These are phyloP conservation scores for Leucocoprinus leucothites DNA, from an alignment of 768 basidiomycete species.

Conservation along the genomic window DNA sequence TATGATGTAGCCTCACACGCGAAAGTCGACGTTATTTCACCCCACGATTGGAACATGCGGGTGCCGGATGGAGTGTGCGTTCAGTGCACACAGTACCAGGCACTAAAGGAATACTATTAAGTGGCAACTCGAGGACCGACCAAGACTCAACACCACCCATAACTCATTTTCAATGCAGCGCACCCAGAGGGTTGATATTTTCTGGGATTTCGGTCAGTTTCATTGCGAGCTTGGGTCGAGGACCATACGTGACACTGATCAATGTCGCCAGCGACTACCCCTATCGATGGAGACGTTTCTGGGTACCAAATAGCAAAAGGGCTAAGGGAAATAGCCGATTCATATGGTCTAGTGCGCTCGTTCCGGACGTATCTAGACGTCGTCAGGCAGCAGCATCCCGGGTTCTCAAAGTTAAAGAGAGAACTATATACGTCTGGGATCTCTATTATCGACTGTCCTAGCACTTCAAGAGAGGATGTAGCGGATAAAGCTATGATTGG, in stretches of 20 bases:
- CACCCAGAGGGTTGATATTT: constrained; percentile 28
- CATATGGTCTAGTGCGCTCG: constrained; percentile 42
- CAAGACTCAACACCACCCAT: not conserved
- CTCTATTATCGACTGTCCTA: constrained; percentile 37
- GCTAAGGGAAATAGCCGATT: constrained; percentile 41
- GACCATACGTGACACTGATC: not conserved
- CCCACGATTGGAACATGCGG: too few species aligned
- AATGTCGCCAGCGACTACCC: constrained; percentile 32
- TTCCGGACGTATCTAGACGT: constrained; percentile 57
- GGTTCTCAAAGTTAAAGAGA: constrained; percentile 25
- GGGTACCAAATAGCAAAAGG: constrained; percentile 41
- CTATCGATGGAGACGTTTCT: constrained; percentile 29
- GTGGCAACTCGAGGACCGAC: not conserved
- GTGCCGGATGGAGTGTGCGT: too few species aligned
- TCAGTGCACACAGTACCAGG: not conserved
- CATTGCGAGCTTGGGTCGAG: not conserved
- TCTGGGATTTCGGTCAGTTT: constrained; percentile 41
- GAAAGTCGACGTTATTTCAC: too few species aligned
- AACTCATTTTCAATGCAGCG: not conserved
- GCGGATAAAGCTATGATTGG: constrained; percentile 53
- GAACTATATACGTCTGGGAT: constrained; percentile 48
- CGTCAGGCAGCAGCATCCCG: constrained; percentile 20
- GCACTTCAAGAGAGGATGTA: constrained; percentile 34
- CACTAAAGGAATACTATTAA: not conserved
- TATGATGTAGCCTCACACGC: too few species aligned